Evolutionary conservation across 768 basidiomycete species (phyloP).

Genomic region (Austroboletus festivus): DNA sequence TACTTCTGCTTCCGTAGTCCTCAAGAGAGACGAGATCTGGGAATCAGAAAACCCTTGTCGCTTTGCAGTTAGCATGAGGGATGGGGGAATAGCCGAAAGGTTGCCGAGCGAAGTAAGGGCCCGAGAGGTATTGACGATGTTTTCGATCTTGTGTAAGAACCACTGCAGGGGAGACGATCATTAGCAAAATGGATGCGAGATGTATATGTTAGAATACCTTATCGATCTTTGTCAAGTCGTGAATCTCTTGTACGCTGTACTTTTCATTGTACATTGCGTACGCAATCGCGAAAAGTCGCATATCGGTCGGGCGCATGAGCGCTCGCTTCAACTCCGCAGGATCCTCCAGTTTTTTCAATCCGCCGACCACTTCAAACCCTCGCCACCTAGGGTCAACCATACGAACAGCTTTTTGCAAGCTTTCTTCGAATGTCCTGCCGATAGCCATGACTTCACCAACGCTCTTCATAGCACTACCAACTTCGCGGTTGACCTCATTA

Average conservation of each 20-base stretch:
- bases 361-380: constrained; percentile 94
- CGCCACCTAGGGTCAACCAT: constrained; percentile 96
- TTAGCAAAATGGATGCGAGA: background rate
- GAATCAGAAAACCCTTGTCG: constrained; percentile 92
- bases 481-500: constrained; percentile 86
- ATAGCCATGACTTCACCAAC: constrained; percentile 99
- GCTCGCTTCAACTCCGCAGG: constrained; percentile 66
- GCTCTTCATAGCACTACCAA: constrained; percentile 98
- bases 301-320: constrained; percentile 84
- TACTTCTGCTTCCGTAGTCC: constrained; percentile 70
- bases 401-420: constrained; percentile 95
- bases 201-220: constrained; percentile 47
- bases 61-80: constrained; percentile 86
- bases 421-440: constrained; percentile 98
- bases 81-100: constrained; percentile 64
- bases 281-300: constrained; percentile 94
- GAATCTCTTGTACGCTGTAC: constrained; percentile 86
- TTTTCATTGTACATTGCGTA: constrained; percentile 94
- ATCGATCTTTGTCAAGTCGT: constrained; percentile 97
- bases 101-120: constrained; percentile 67
- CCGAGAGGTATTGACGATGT: constrained; percentile 88
- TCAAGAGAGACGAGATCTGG: constrained; percentile 84
- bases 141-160: constrained; percentile 99
- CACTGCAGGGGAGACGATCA: constrained; percentile 50
- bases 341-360: constrained; percentile 79